Conservation (phyloP, 805 yeast species). For the Ogataea trehalophila region DNA sequence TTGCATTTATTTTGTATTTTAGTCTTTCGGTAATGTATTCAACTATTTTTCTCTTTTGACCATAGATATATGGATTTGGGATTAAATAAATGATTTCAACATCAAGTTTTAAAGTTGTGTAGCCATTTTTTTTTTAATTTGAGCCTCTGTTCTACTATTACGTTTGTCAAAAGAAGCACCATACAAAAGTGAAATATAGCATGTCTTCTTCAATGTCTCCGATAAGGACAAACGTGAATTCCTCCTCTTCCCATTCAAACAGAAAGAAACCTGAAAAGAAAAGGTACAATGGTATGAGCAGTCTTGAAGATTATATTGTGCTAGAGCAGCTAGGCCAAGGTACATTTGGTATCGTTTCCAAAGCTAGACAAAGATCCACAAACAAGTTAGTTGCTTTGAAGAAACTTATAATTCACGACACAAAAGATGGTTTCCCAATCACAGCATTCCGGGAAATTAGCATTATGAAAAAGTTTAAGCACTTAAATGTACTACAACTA, state of each 20-base stretch:
- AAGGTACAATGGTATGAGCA: conserved; percentile 27
- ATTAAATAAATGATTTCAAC: too few species aligned
- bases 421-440: conserved; percentile 82
- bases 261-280: background rate
- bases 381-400: conserved; percentile 78
- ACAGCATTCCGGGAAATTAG: conserved; percentile 92
- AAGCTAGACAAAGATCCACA: conserved; percentile 56
- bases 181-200: background rate
- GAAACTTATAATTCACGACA: conserved; percentile 71
- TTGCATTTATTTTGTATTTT: too few species aligned
- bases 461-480: conserved; percentile 65
- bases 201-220: background rate
- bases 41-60: too few species aligned
- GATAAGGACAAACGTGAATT: background rate
- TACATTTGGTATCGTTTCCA: conserved; percentile 86
- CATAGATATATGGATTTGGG: too few species aligned
- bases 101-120: too few species aligned
- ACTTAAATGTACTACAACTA: conserved; percentile 69
- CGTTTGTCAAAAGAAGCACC: background rate
- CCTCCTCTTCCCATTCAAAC: background rate
- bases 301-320: conserved; percentile 28
- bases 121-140: too few species aligned
- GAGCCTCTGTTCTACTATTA: too few species aligned
- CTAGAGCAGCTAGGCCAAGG: conserved; percentile 65
- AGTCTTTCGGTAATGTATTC: too few species aligned